Evolutionary conservation across 2,329 filamentous ascomycete genomes (phyloP), one percentile per base, ranked within the genome.

Genomic region (Aspergillus candidus): DNA sequence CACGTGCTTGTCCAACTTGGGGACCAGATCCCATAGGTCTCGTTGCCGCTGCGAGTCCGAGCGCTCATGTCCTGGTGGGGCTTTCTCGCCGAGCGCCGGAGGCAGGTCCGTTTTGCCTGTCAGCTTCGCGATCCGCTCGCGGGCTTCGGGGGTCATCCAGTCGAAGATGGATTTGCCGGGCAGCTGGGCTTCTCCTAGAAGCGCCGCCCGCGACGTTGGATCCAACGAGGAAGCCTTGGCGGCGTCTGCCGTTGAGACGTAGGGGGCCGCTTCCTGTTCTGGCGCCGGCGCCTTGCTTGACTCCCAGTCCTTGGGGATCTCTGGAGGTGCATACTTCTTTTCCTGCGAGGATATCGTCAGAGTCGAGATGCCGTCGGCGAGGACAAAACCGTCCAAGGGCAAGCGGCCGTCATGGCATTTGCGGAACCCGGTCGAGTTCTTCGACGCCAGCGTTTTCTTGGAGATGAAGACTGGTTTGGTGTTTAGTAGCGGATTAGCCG

Each of bases 141-240:
- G 82, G 3, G 86, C 81, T 30, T 85, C 78, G 0, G 87, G 75
- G 0, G 86, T 86, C 52, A 98, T 77, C 65, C 86, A 98, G 67
- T 97, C 90, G 63, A 97, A 98, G 3, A 98, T 83, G 0, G 93
- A 97, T 69, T 97, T 96, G 1, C 88, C 88, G 0, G 90, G 90
- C 0, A 97, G 72, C 31, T 80, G 78, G 32, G 79, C 74, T 68
- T 96, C 91, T 31, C 90, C 90, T 1, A 97, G 75, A 1, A 94
- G 73, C 4, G 81, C 81, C 11, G 89, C 90, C 49, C 93, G 81
- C 34, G 84, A 75, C 58, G 80, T 83, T 1, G 88, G 83, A 61
- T 94, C 82, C 7, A 94, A 75, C 1, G 75, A 80, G 0, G 88
- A 93, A 2, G 79, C 73, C 64, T 84, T 90, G 7, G 89, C 88